Percentiles rank a stretch among this genome's conserved stretches.
phyloP scores from a whole-genome alignment of 2,329 filamentous ascomycete genomes.

The Ceratocystis albifundus region DNA sequence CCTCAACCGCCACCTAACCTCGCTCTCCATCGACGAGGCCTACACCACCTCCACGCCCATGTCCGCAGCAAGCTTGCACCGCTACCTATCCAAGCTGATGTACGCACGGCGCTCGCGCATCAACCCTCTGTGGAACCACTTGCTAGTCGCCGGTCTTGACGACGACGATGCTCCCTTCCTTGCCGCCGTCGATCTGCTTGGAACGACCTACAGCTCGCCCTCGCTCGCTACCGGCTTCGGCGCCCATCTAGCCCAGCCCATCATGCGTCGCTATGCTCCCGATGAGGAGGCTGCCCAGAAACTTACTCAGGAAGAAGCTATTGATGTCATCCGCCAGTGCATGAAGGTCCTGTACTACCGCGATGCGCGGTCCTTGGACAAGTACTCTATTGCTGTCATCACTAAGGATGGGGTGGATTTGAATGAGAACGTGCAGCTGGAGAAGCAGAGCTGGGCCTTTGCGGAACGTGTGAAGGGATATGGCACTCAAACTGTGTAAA shows the following conservation, averaged over 20 bases:
- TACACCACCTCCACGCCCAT: slow-evolving; percentile 53
- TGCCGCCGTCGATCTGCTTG: slow-evolving; percentile 79
- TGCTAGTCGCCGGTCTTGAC: slow-evolving; percentile 83
- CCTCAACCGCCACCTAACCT: slow-evolving; percentile 79
- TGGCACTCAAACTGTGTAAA: slow-evolving; percentile 63
- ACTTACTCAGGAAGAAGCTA: slow-evolving; percentile 65
- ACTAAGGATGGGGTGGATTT: slow-evolving; percentile 81
- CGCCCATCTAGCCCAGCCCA: slow-evolving; percentile 81
- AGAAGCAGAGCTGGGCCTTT: slow-evolving; percentile 96
- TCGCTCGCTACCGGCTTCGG: slow-evolving; percentile 90
- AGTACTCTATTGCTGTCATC: slow-evolving; percentile 82
- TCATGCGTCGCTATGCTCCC: slow-evolving; percentile 71
- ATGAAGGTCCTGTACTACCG: slow-evolving; percentile 98
- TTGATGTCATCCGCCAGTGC: slow-evolving; percentile 75
- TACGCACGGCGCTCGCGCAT: slow-evolving; percentile 92
- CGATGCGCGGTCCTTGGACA: slow-evolving; percentile 83
- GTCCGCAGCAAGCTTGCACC: slow-evolving; percentile 89
- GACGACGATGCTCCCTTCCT: slow-evolving; percentile 73
- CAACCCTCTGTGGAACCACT: slow-evolving; percentile 93
- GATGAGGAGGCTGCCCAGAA: slow-evolving; percentile 67
- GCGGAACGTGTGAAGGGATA: slow-evolving; percentile 91
- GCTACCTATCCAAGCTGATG: slow-evolving; percentile 89
- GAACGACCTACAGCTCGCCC: slow-evolving; percentile 80
- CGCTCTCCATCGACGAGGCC: slow-evolving; percentile 78
- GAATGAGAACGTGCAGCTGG: slow-evolving; percentile 73